Evolutionary conservation across 208 protist genomes (phyloP).

Genomic region (Trypanosoma congolense): DNA sequence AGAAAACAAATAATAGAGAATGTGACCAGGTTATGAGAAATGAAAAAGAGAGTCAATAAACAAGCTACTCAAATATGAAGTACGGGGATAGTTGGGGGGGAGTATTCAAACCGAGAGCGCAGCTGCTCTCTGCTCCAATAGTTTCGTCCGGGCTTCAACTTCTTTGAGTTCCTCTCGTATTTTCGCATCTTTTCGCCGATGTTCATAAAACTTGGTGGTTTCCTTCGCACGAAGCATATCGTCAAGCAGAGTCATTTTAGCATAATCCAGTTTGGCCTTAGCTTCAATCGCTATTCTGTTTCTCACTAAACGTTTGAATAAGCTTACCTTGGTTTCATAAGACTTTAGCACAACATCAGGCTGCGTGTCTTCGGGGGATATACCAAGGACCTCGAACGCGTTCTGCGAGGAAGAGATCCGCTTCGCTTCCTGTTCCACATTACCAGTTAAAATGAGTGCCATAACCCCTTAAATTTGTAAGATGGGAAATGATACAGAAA

Average conservation of each 20-base stretch:
- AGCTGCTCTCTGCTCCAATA: slow-evolving; percentile 61
- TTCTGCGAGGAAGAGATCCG: slow-evolving; percentile 70
- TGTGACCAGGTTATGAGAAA: slow-evolving; percentile 3
- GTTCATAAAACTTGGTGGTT: slow-evolving; percentile 27
- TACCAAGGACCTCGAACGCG: slow-evolving; percentile 71
- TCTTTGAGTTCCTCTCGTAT: slow-evolving; percentile 41
- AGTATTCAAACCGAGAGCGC: slow-evolving; percentile 19
- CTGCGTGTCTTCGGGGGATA: slow-evolving; percentile 41
- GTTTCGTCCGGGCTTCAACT: slow-evolving; percentile 54
- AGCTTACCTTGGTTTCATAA: slow-evolving; percentile 54
- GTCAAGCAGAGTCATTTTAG: slow-evolving; percentile 74
- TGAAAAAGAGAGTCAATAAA: slow-evolving; percentile 13
- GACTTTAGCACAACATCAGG: slow-evolving; percentile 41
- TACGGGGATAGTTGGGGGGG: not conserved
- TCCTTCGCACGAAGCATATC: slow-evolving; percentile 56
- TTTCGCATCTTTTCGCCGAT: slow-evolving; percentile 24
- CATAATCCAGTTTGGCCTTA: slow-evolving; percentile 66
- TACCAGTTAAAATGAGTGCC: slow-evolving; percentile 64
- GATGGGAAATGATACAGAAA: slow-evolving; percentile 19
- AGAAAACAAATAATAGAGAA: not conserved
- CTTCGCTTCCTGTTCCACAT: slow-evolving; percentile 49
- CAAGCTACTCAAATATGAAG: slow-evolving; percentile 1
- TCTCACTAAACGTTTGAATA: slow-evolving; percentile 68
- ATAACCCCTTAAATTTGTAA: slow-evolving; percentile 31
- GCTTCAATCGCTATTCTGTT: slow-evolving; percentile 75